Base-by-base conservation (phyloP, 139 green algal species). In the Eudorina sp. region DNA sequence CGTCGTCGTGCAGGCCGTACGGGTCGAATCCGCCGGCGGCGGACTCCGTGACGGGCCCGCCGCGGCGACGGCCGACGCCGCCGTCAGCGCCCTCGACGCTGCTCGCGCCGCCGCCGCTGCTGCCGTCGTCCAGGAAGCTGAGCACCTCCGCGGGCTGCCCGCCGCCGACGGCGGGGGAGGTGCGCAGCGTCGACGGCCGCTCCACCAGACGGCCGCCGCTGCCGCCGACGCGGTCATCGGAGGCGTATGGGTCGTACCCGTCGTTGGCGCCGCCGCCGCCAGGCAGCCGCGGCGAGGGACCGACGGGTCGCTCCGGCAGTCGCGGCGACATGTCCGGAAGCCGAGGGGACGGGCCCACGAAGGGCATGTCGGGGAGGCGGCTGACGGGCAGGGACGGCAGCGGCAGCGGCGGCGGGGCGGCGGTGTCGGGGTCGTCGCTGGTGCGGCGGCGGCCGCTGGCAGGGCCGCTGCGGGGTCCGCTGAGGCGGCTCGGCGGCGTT, bases 91-190 rank as follows among this genome's bases (percentile, higher is more conserved):
- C 53, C 43, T 31, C 53, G 25, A 19, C 16, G 9, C 78, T 51
- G 53, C 38, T 69, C 16, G 58, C 58, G 81, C 31, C 25, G 45
- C 29, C 25, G 55, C 51, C 21, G 48, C 48, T 69, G 51, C 21
- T 21, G 16, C 43, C 45, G 0, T 40, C 18, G 64, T 87, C 81
- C 53, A 87, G 81, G 81, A 87, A 87, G 40, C 55, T 77, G 18
- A 87, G 81, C 45, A 87, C 81, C 81, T 87, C 62, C 0, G 81
- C 81, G 21, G 64, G 43, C 31, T 31, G 11, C 19, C 81, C 62
- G 45, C 81, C 81, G 43, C 64, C 45, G 4, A 51, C 14, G 34
- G 53, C 36, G 14, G 77, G 77, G 21, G 77, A 84, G 1, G 36
- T 53, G 34, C 9, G 34, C 77, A 84, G 53, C 36, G 36, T 4